Base-by-base conservation (phyloP, 1,284 basidiomycete species). In the Malassezia dermatis region DNA sequence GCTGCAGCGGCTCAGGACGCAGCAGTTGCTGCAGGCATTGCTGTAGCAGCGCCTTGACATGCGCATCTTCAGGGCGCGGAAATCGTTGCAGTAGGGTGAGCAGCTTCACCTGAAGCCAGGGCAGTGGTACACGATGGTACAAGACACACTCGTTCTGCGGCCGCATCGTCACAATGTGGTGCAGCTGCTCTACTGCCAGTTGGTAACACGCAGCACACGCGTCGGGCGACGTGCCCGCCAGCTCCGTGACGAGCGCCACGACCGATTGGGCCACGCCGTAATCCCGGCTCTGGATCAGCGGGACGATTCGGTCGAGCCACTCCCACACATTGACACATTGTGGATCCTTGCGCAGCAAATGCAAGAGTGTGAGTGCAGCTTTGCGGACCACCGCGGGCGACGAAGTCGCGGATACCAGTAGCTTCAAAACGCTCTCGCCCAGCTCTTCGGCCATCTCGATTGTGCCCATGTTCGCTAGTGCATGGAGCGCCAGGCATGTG, bases 391-490 rank as follows among this genome's bases (percentile, higher is more conserved):
- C 94, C 69, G 96, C 95, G 51, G 80, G 86, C 60, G 86, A 83
- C 0, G 94, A 98, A 10, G 93, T 96, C 47, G 89, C 89, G 62
- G 90, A 95, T 67, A 99, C 96, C 57, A 99, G 80, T 24, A 94
- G 78, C 43, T 91, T 82, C 76, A 98, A 91, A 0, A 98, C 94
- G 65, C 93, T 89, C 62, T 88, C 88, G 7, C 82, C 84, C 41
- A 99, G 79, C 7, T 90, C 85, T 73, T 98, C 94, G 11, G 94
- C 91, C 89, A 99, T 98, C 76, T 96, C 94, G 69, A 85, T 86
- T 32, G 91, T 89, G 48, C 93, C 94, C 26, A 99, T 88, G 70
- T 95, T 98, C 13, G 94, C 94, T 62, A 99, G 95, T 2, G 93
- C 94, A 70, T 99, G 94, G 49, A 99, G 77, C 1, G 94, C 94